Evolutionary conservation across 2,329 filamentous ascomycete genomes (phyloP).

Genomic region (Raffaelea ambrosiae): DNA sequence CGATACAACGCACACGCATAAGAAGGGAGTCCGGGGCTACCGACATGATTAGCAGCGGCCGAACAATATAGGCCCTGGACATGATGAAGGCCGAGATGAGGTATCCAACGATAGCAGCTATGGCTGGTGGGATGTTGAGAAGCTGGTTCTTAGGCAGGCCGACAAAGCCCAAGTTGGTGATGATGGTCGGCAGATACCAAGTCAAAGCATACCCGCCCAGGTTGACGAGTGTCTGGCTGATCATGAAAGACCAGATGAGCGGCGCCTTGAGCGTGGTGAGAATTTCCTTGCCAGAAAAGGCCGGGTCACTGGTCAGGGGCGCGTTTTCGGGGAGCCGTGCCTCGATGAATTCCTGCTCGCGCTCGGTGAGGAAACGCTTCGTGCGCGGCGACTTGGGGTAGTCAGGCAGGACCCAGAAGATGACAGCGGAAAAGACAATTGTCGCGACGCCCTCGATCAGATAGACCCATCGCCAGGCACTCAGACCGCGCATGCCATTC

Average conservation of each 20-base stretch:
- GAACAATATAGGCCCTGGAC: neutral
- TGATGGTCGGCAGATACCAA: slow-evolving; percentile 32
- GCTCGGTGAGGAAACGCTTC: slow-evolving; percentile 1
- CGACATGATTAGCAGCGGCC: slow-evolving; percentile 1
- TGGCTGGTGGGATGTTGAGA: slow-evolving; percentile 31
- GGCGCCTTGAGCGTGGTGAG: slow-evolving; percentile 20
- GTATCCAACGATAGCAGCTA: neutral
- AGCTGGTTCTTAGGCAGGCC: slow-evolving; percentile 31
- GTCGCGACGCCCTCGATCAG: slow-evolving; percentile 9
- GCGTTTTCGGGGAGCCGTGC: slow-evolving; percentile 9
- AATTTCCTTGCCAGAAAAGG: slow-evolving; percentile 26
- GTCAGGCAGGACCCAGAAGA: slow-evolving; percentile 40
- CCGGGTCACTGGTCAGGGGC: slow-evolving; percentile 18
- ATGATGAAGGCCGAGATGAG: neutral
- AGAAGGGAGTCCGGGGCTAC: neutral
- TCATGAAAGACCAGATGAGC: slow-evolving; percentile 16
- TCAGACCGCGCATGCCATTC: slow-evolving; percentile 19
- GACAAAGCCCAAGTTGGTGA: slow-evolving; percentile 31
- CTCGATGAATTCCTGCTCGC: slow-evolving; percentile 10
- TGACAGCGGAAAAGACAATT: slow-evolving; percentile 13
- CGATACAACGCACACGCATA: neutral
- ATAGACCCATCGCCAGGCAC: slow-evolving; percentile 9
- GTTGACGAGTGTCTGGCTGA: slow-evolving; percentile 25
- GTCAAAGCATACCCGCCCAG: slow-evolving; percentile 30
- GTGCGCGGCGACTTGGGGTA: slow-evolving; percentile 31